Percentiles rank a stretch among this genome's conserved stretches.
Evolutionary conservation across 2,329 filamentous ascomycete species (phyloP).

Genomic region (Pseudomassariella vexata): DNA sequence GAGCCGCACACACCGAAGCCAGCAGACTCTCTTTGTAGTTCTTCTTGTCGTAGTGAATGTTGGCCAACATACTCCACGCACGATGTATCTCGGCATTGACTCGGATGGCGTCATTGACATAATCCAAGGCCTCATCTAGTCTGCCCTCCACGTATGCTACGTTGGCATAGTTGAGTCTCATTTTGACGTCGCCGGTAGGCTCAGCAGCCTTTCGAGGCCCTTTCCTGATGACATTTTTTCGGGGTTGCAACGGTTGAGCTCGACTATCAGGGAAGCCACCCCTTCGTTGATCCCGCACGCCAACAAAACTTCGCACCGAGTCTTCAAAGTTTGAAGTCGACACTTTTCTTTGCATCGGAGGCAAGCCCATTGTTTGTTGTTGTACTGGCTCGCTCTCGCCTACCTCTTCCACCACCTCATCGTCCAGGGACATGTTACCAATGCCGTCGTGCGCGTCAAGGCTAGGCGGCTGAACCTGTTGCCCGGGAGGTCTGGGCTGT

Average conservation of each 20-base stretch:
- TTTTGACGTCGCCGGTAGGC: conserved; percentile 66
- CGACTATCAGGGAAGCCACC: conserved; percentile 1
- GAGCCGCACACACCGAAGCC: conserved; percentile 56
- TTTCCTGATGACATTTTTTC: conserved; percentile 17
- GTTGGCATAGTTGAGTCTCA: conserved; percentile 60
- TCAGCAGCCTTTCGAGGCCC: conserved; percentile 58
- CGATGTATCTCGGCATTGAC: conserved; percentile 63
- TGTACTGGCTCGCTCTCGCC: too few relatives aligned
- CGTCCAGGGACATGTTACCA: not conserved
- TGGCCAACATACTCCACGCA: conserved; percentile 58
- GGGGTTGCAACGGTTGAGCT: conserved; percentile 1
- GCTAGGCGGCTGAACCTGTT: too few relatives aligned
- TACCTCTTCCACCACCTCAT: too few relatives aligned
- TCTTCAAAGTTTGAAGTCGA: conserved; percentile 9
- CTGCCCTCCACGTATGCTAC: conserved; percentile 59
- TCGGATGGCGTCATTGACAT: conserved; percentile 58
- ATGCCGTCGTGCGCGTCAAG: too few relatives aligned
- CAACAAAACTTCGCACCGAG: conserved; percentile 8
- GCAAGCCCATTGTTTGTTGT: too few relatives aligned
- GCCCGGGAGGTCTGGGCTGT: too few relatives aligned
- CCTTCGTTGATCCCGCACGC: conserved; percentile 3
- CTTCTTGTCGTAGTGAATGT: conserved; percentile 56
- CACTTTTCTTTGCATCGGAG: conserved; percentile 8
- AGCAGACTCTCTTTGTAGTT: conserved; percentile 51
- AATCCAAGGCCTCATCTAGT: conserved; percentile 52